Evolutionary conservation across 768 basidiomycete genomes (phyloP).

Genomic region (Serendipita sp.): DNA sequence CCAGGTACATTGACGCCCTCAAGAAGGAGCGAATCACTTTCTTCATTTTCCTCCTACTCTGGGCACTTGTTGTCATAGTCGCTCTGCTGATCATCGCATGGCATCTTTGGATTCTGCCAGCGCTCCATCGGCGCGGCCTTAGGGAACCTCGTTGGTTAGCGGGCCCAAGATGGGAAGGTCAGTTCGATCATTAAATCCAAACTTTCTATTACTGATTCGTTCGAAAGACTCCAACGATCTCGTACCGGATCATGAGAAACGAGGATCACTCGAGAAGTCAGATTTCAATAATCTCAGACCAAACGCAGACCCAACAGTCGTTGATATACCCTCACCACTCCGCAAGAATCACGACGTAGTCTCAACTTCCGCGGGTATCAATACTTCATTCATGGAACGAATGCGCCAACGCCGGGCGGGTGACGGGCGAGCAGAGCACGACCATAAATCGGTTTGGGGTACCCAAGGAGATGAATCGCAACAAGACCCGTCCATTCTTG

Average conservation of each 20-base stretch:
- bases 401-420: neutral
- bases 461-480: neutral
- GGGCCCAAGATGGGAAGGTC: neutral
- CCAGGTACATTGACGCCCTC: constrained; percentile 54
- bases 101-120: constrained; percentile 25
- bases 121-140: neutral
- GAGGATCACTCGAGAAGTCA: neutral
- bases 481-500: neutral
- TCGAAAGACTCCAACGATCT: neutral
- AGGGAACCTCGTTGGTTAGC: neutral
- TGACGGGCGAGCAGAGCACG: neutral
- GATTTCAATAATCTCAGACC: neutral
- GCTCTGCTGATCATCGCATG: constrained; percentile 54
- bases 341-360: neutral
- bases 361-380: neutral
- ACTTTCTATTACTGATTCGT: neutral
- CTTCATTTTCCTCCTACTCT: constrained; percentile 63
- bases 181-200: neutral
- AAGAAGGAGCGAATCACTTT: constrained; percentile 79
- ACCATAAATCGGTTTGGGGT: neutral
- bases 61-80: constrained; percentile 73
- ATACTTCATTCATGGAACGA: neutral
- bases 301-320: neutral
- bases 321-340: neutral
- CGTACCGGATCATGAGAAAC: neutral